Evolutionary conservation across 768 basidiomycete species (phyloP).

Genomic region (Naganishia antarctica): DNA sequence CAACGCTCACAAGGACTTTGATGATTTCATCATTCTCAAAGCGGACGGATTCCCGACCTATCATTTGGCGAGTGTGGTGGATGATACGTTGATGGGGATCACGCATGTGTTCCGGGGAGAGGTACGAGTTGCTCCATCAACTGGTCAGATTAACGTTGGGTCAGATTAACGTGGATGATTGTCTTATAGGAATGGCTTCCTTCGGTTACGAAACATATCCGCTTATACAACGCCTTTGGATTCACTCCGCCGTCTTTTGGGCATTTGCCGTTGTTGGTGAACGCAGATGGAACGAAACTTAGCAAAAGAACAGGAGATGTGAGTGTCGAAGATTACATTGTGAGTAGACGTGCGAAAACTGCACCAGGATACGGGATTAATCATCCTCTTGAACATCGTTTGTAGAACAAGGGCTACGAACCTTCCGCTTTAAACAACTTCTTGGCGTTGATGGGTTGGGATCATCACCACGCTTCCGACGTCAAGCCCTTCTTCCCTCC

Average conservation of each 20-base stretch:
- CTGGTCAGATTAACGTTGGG: not conserved
- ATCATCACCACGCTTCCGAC: conserved; percentile 52
- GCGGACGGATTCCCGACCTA: conserved; percentile 92
- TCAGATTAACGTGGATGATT: not conserved
- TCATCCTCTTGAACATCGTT: too few species aligned
- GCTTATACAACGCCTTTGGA: conserved; percentile 73
- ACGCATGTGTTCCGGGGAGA: conserved; percentile 93
- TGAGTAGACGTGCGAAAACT: conserved; percentile 51
- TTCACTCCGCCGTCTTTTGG: conserved; percentile 74
- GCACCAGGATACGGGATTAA: too few species aligned
- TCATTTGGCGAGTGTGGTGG: conserved; percentile 90
- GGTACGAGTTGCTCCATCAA: conserved; percentile 52
- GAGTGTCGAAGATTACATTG: conserved; percentile 77
- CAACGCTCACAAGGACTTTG: conserved; percentile 50
- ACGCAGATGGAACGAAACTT: conserved; percentile 87
- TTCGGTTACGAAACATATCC: conserved; percentile 83
- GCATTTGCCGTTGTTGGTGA: conserved; percentile 84
- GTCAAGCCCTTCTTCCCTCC: conserved; percentile 28
- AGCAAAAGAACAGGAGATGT: conserved; percentile 90
- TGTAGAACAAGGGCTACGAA: conserved; percentile 79
- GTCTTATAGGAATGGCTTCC: conserved; percentile 82
- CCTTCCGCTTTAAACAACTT: conserved; percentile 84
- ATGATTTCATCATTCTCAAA: conserved; percentile 88
- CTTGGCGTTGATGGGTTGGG: conserved; percentile 93
- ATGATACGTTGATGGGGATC: conserved; percentile 93